Conservation (phyloP, 805 yeast genomes). For the Ogataea ramenticola region DNA sequence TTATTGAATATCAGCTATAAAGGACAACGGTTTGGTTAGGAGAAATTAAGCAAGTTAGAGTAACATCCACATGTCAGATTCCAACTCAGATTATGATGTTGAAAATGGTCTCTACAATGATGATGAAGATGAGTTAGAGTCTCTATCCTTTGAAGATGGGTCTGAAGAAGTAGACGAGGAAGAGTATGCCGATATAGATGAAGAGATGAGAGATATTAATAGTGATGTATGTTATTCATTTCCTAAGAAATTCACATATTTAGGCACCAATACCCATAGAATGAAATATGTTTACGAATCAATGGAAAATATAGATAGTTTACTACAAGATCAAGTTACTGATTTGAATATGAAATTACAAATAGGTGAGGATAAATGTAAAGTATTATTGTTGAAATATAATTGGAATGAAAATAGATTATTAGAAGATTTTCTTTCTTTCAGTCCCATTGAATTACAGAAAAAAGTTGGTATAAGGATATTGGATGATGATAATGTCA, state of each 20-base stretch:
- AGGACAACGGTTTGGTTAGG: too few species aligned
- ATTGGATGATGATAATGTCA: constrained; percentile 27
- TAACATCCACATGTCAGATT: too few species aligned
- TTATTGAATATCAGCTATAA: too few species aligned
- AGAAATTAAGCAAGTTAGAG: too few species aligned
- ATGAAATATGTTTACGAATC: constrained; percentile 20
- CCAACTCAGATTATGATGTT: background rate
- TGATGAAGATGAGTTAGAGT: background rate
- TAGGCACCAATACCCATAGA: constrained; percentile 19
- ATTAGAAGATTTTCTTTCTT: constrained; percentile 44
- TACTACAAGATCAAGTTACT: constrained; percentile 20
- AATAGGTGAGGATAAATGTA: constrained; percentile 30
- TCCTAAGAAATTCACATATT: constrained; percentile 11
- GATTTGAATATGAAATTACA: constrained; percentile 31
- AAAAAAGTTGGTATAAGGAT: constrained; percentile 22
- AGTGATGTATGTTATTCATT: constrained; percentile 12
- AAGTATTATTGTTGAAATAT: constrained; percentile 38
- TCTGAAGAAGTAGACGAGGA: background rate
- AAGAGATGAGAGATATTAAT: background rate
- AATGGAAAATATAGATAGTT: constrained; percentile 25
- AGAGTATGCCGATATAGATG: background rate
- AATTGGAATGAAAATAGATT: constrained; percentile 55
- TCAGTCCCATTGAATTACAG: constrained; percentile 24
- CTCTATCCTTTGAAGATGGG: background rate
- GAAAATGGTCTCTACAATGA: background rate